Base-by-base conservation (phyloP, 768 basidiomycete species). In the Leccinellum albellum region DNA sequence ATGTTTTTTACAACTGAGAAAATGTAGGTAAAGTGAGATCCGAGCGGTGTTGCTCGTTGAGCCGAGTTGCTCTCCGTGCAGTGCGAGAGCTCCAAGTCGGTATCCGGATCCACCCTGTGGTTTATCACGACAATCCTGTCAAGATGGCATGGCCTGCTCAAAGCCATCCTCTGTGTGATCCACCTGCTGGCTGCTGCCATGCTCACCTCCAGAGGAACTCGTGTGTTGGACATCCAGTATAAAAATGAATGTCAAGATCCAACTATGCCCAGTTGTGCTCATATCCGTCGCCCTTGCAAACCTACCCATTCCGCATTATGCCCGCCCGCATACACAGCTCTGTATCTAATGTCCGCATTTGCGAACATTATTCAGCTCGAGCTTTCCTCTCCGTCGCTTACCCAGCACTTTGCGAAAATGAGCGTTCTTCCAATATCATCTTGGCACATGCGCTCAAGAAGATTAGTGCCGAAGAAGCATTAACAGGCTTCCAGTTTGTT, bases 401-500 rank as follows among this genome's bases (percentile, higher is more conserved):
- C 56, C 75, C 76, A 21, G 74, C 75, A 7, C 73, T 83, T 46
- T 70, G 68, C 33, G 67, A 64, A 28, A 70, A 82, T 47, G 81
- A 83, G 62, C 73, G 71, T 24, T 78, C 79, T 2, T 72, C 81
- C 21, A 83, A 84, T 56, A 78, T 83, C 50, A 76, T 85, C 49
- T 67, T 82, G 2, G 81, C 79, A 1, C 79, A 79, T 50, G 82
- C 83, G 1, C 72, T 79, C 50, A 77, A 78, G 59, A 69, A 73
- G 47, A 63, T 78, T 53, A 69, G 66, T 31, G 67, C 69, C 24
- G 78, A 79, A 54, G 70, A 64, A 10, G 75, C 70, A 15, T 59
- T 75, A 44, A 75, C 74, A 24, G 73, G 70, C 5, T 73, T 65
- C 58, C 70, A 70, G 51, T 78, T 76, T 60, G 66, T 64, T 47